Evolutionary conservation across 768 basidiomycete species (phyloP).

Genomic region (Sistotremastrum niveocremeum): DNA sequence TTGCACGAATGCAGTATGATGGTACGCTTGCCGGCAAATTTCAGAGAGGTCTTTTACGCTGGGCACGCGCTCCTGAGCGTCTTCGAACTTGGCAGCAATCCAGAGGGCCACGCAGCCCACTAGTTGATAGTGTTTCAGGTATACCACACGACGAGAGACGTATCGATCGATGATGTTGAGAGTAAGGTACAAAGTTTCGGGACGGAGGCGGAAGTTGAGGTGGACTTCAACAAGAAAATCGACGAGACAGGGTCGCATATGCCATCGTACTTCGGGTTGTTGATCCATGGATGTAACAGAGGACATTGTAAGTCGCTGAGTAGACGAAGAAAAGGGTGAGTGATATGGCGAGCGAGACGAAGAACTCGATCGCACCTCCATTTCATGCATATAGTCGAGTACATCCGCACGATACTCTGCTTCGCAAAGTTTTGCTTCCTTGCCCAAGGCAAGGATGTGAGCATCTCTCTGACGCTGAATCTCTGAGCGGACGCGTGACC

Average conservation of each 20-base stretch:
- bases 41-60: slow-evolving; percentile 88
- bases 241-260: slow-evolving; percentile 97
- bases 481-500: slow-evolving; percentile 2
- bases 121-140: slow-evolving; percentile 98
- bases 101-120: slow-evolving; percentile 97
- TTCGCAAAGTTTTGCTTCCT: slow-evolving; percentile 71
- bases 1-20: slow-evolving; percentile 95
- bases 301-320: slow-evolving; percentile 72
- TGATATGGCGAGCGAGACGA: neutral
- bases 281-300: slow-evolving; percentile 97
- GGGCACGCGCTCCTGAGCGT: slow-evolving; percentile 96
- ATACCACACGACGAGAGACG: slow-evolving; percentile 95
- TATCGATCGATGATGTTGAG: slow-evolving; percentile 99
- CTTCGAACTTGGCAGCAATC: slow-evolving; percentile 99
- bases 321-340: slow-evolving; percentile 9
- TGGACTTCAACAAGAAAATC: slow-evolving; percentile 99
- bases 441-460: slow-evolving; percentile 53
- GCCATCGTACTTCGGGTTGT: slow-evolving; percentile 98
- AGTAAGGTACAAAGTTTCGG: slow-evolving; percentile 96
- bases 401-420: slow-evolving; percentile 95
- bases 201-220: slow-evolving; percentile 92
- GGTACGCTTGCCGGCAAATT: slow-evolving; percentile 94
- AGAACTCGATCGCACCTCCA: slow-evolving; percentile 73
- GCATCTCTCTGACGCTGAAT: slow-evolving; percentile 55
- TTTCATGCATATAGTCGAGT: slow-evolving; percentile 85